A percentile compares a stretch with the other conserved stretches of the same genome.
phyloP scores from a whole-genome alignment of 768 basidiomycete genomes.

The Pisolithus marmoratus region DNA sequence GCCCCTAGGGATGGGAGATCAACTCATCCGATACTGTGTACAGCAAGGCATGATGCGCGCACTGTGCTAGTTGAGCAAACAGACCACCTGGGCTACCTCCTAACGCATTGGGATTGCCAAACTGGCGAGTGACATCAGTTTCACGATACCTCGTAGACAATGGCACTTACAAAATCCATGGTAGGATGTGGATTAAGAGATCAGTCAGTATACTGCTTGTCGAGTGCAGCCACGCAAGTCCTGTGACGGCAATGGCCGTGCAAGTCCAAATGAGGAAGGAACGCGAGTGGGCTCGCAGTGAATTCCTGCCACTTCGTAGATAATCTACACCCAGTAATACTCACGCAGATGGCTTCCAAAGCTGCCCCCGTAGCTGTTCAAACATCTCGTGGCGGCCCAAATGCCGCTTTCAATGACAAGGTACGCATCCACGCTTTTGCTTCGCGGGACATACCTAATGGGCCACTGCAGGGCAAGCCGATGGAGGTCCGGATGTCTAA shows the following conservation, averaged over 20 bases:
- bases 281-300: constrained; percentile 1
- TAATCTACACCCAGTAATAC: constrained; percentile 3
- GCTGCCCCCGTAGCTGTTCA: constrained; percentile 22
- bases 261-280: constrained; percentile 18
- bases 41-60: constrained; percentile 15
- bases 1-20: constrained; percentile 35
- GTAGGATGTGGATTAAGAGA: constrained; percentile 14
- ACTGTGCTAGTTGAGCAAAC: constrained; percentile 65
- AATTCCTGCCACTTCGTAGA: constrained; percentile 4
- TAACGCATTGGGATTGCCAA: constrained; percentile 29
- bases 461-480: constrained; percentile 79
- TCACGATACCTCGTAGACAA: neutral
- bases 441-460: constrained; percentile 2
- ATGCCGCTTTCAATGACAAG: constrained; percentile 86
- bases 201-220: constrained; percentile 10
- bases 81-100: constrained; percentile 53
- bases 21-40: constrained; percentile 12
- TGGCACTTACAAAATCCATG: constrained; percentile 36
- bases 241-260: constrained; percentile 26
- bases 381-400: constrained; percentile 42
- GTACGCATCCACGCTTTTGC: constrained; percentile 27
- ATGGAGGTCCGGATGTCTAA: constrained; percentile 98
- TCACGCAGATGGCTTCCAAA: constrained; percentile 25
- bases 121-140: constrained; percentile 24
- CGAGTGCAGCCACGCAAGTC: constrained; percentile 21